phyloP scores from a whole-genome alignment of 108 stramenopile species.

The Cyclotella choctawhatcheeana region DNA sequence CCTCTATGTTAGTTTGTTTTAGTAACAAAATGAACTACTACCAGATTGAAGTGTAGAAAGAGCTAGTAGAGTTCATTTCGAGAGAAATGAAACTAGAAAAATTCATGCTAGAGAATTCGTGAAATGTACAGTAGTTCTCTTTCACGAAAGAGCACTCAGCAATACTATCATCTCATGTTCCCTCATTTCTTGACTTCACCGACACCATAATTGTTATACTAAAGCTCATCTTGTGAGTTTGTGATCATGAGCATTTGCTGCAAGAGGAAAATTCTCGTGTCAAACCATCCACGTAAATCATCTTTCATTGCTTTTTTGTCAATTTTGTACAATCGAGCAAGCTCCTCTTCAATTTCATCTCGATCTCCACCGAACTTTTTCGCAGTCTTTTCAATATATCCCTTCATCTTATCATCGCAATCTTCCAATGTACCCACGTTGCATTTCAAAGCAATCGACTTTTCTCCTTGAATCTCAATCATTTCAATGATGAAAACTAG shows the following conservation, averaged over 20 bases:
- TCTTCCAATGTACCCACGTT: conserved; percentile 44
- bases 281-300: conserved; percentile 52
- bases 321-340: conserved; percentile 56
- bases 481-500: conserved; percentile 94
- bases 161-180: too few species aligned
- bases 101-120: too few species aligned
- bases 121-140: too few species aligned
- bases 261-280: conserved; percentile 52
- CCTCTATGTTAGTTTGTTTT: too few species aligned
- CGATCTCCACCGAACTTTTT: conserved; percentile 41
- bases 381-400: conserved; percentile 67
- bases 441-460: conserved; percentile 62
- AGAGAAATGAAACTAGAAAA: too few species aligned
- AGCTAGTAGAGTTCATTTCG: too few species aligned
- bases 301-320: conserved; percentile 50
- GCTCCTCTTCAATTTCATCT: conserved; percentile 51
- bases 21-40: too few species aligned
- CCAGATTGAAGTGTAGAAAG: too few species aligned
- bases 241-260: conserved; percentile 45
- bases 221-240: conserved; percentile 47
- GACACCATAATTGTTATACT: not conserved
- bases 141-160: too few species aligned
- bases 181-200: too few species aligned
- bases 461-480: conserved; percentile 74
- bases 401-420: conserved; percentile 71